Evolutionary conservation across 225 moss, liverwort and hornwort species (phyloP).

Genomic region (Antitrichia curtipendula): DNA sequence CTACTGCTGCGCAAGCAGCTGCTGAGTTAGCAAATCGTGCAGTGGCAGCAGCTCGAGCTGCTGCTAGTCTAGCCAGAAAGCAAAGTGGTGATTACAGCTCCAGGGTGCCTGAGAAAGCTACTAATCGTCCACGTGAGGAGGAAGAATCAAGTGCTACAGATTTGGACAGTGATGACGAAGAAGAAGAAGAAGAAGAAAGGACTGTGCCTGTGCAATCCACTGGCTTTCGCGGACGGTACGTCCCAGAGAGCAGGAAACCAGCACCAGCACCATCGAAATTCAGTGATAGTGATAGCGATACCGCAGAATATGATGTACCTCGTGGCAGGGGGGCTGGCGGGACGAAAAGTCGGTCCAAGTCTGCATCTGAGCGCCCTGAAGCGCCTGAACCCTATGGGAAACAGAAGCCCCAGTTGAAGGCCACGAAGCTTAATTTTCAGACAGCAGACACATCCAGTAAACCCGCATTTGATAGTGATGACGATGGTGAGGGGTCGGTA

Average conservation of each 20-base stretch:
- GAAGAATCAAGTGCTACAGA: constrained; percentile 22
- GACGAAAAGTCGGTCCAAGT: constrained; percentile 20
- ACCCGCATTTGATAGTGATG: constrained; percentile 6
- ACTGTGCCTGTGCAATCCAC: neutral
- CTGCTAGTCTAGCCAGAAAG: constrained; percentile 61
- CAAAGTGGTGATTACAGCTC: constrained; percentile 21
- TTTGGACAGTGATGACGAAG: constrained; percentile 22
- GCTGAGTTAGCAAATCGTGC: constrained; percentile 55
- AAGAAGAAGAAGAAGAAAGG: constrained; percentile 5
- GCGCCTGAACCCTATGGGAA: neutral
- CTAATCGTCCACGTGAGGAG: neutral
- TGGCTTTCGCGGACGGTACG: neutral
- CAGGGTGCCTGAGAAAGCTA: neutral
- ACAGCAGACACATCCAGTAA: constrained; percentile 2
- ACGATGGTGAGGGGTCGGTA: neutral
- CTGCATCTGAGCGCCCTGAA: neutral
- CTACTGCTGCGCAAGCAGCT: constrained; percentile 70
- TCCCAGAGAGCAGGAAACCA: constrained; percentile 1
- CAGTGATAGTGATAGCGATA: constrained; percentile 35
- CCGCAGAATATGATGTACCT: constrained; percentile 30
- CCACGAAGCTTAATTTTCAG: constrained; percentile 21
- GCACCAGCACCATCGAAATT: neutral
- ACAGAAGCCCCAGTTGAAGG: constrained; percentile 15
- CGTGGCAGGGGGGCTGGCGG: constrained; percentile 53
- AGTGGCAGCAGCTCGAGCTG: constrained; percentile 79